Evolutionary conservation across 169 alveolate species (phyloP).

Genomic region (Eimeria sp.): DNA sequence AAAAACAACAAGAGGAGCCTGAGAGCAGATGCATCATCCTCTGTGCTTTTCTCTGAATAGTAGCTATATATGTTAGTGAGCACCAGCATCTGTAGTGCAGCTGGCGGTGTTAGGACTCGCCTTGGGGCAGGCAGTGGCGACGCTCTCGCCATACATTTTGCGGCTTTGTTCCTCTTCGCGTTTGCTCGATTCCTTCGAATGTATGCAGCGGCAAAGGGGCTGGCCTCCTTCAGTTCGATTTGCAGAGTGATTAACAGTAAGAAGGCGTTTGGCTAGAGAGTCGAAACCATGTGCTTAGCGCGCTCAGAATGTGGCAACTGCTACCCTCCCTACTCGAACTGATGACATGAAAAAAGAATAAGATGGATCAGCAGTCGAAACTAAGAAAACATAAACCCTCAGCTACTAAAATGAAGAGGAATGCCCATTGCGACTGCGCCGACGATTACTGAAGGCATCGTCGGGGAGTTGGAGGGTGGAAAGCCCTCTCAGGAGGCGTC

Average conservation of each 20-base stretch:
- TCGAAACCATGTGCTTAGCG: not conserved
- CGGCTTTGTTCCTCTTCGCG: not conserved
- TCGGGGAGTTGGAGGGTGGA: not conserved
- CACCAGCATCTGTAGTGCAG: not conserved
- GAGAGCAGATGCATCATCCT: not conserved
- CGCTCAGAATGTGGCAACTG: not conserved
- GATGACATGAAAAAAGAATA: not conserved
- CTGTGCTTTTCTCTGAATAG: not conserved
- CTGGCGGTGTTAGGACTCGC: not conserved
- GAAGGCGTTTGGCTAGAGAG: not conserved
- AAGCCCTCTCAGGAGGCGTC: not conserved
- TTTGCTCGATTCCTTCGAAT: not conserved
- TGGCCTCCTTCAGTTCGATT: not conserved
- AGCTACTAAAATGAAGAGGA: not conserved
- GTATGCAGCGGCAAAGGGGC: not conserved
- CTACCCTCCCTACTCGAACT: not conserved
- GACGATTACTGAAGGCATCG: conserved; percentile 43
- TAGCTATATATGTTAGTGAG: not conserved
- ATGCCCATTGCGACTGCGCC: conserved; percentile 17
- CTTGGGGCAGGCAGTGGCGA: conserved; percentile 60
- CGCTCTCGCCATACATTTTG: conserved; percentile 69
- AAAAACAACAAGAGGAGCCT: not conserved
- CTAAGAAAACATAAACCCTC: not conserved
- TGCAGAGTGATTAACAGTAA: not conserved
- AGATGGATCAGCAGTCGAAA: not conserved